Conservation (phyloP, 352 stramenopile genomes). For the Globisporangium paddicum region DNA sequence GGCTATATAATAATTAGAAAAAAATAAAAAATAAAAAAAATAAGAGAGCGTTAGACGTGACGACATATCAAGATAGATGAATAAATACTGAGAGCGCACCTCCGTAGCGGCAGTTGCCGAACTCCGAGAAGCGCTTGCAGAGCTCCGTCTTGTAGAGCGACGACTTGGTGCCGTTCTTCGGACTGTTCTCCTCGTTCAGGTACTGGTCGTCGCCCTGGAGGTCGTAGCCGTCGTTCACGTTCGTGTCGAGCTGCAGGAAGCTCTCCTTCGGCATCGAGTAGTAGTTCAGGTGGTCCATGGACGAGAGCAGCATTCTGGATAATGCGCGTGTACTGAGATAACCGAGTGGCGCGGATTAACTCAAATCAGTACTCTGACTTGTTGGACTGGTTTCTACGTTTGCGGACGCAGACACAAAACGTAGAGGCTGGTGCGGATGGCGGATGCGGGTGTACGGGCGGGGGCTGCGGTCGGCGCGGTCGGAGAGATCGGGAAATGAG, state of each 20-base stretch:
- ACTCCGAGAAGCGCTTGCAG: constrained; percentile 85
- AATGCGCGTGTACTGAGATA: background rate
- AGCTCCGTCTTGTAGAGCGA: constrained; percentile 88
- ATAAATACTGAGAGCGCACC: constrained; percentile 17
- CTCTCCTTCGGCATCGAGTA: constrained; percentile 75
- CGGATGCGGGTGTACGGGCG: background rate
- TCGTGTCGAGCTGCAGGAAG: constrained; percentile 65
- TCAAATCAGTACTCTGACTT: constrained; percentile 2
- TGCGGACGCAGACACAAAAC: background rate
- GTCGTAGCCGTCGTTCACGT: constrained; percentile 31
- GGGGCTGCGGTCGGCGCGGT: background rate
- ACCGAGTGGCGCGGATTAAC: background rate
- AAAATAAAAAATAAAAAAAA: background rate
- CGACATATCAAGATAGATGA: background rate
- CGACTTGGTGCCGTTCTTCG: constrained; percentile 82
- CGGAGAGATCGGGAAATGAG: constrained; percentile 16
- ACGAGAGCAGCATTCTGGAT: constrained; percentile 64
- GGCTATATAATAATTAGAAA: constrained; percentile 23
- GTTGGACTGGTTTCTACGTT: constrained; percentile 4
- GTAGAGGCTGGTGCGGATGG: background rate
- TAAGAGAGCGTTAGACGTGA: background rate
- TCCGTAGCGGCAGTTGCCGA: constrained; percentile 85
- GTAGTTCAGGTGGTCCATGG: constrained; percentile 82
- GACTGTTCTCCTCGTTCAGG: constrained; percentile 78
- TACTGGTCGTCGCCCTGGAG: constrained; percentile 53